phyloP scores from a whole-genome alignment of 1,284 basidiomycete genomes.

The Sanghuangporus sanghuang region DNA sequence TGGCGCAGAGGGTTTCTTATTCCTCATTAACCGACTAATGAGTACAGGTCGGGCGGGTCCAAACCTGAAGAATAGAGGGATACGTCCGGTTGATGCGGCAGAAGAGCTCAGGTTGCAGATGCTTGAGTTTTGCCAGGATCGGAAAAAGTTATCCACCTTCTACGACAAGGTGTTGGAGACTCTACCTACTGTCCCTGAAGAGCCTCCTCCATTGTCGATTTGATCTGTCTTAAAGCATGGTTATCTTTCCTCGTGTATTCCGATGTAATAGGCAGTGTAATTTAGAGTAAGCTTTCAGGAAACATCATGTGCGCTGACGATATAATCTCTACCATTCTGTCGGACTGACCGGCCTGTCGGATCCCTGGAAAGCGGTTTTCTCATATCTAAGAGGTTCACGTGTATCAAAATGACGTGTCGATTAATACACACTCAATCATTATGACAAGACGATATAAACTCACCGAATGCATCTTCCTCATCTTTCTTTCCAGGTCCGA shows the following conservation, averaged over 20 bases:
- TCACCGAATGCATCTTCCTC: slow-evolving; percentile 91
- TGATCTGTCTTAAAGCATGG: slow-evolving; percentile 16
- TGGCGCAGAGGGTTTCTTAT: slow-evolving; percentile 73
- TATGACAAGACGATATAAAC: slow-evolving; percentile 29
- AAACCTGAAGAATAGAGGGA: slow-evolving; percentile 46
- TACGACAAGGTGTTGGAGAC: slow-evolving; percentile 67
- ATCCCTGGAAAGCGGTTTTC: slow-evolving; percentile 74
- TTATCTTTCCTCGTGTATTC: neutral
- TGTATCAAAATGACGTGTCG: slow-evolving; percentile 8
- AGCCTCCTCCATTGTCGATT: slow-evolving; percentile 52
- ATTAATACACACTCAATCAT: neutral
- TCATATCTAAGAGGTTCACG: slow-evolving; percentile 64
- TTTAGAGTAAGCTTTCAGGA: slow-evolving; percentile 33
- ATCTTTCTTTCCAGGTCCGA: slow-evolving; percentile 62
- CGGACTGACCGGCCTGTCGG: slow-evolving; percentile 57
- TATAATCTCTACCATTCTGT: slow-evolving; percentile 65
- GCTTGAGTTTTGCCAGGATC: slow-evolving; percentile 63
- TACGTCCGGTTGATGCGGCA: slow-evolving; percentile 43
- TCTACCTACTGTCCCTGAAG: slow-evolving; percentile 42
- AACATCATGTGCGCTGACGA: slow-evolving; percentile 67
- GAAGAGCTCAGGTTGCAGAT: slow-evolving; percentile 59
- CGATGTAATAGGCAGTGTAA: neutral
- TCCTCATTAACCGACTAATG: slow-evolving; percentile 83
- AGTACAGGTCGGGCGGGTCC: slow-evolving; percentile 57
- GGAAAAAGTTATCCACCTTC: slow-evolving; percentile 49